phyloP scores from a whole-genome alignment of 805 yeast species.

The Yamadazyma laniorum region DNA sequence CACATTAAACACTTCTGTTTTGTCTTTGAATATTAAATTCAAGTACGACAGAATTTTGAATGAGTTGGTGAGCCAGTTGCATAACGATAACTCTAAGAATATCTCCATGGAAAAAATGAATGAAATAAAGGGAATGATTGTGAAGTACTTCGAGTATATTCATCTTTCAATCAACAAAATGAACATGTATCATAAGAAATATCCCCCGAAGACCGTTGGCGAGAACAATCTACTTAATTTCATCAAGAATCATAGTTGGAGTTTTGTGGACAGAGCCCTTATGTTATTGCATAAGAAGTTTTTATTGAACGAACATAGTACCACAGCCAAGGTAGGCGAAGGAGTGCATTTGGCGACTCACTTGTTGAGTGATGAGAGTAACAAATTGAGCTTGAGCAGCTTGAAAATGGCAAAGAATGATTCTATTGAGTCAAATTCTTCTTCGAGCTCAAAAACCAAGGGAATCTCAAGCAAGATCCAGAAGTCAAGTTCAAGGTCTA shows the following conservation, averaged over 20 bases:
- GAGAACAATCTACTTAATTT: constrained; percentile 47
- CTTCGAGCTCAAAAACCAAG: background rate
- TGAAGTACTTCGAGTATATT: constrained; percentile 49
- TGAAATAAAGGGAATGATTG: constrained; percentile 46
- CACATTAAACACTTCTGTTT: constrained; percentile 42
- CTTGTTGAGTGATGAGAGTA: background rate
- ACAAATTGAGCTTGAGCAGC: background rate
- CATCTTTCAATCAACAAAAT: constrained; percentile 46
- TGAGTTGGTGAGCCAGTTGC: constrained; percentile 50
- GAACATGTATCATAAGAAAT: constrained; percentile 29
- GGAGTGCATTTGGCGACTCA: background rate
- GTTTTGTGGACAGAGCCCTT: constrained; percentile 55
- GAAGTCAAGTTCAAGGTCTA: constrained; percentile 3
- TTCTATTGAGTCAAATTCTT: constrained; percentile 1
- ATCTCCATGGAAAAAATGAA: constrained; percentile 43
- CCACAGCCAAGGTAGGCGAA: background rate
- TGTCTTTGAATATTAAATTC: constrained; percentile 54
- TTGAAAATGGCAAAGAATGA: background rate
- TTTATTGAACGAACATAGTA: constrained; percentile 20
- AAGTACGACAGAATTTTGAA: constrained; percentile 51
- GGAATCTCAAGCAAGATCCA: background rate
- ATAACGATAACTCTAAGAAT: constrained; percentile 46
- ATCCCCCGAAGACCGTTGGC: constrained; percentile 37
- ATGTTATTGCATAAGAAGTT: constrained; percentile 44
- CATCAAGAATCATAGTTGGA: constrained; percentile 47